Conservation (phyloP, 2,329 filamentous ascomycete species). For the Helicocarpus griseus region DNA sequence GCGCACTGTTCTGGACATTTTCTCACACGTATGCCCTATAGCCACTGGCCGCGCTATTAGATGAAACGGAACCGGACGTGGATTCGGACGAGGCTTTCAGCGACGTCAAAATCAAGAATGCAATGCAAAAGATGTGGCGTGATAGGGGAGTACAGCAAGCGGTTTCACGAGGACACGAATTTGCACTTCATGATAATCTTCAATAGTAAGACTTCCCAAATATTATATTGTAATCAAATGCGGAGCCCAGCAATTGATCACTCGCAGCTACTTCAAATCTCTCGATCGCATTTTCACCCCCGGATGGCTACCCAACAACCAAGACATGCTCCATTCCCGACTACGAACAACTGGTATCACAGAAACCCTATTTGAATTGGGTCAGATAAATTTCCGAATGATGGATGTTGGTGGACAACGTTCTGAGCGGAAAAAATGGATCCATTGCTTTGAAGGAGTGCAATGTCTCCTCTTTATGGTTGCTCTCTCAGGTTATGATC, state of each 20-base stretch:
- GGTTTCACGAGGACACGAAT: slow-evolving; percentile 92
- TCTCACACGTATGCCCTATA: slow-evolving; percentile 28
- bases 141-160: slow-evolving; percentile 76
- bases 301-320: slow-evolving; percentile 80
- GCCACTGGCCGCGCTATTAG: slow-evolving; percentile 69
- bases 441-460: slow-evolving; percentile 91
- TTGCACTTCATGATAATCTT: slow-evolving; percentile 89
- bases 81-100: slow-evolving; percentile 73
- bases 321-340: slow-evolving; percentile 85
- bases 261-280: slow-evolving; percentile 67
- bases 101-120: slow-evolving; percentile 49
- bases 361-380: slow-evolving; percentile 86
- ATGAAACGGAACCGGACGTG: slow-evolving; percentile 67
- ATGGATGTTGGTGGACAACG: slow-evolving; percentile 89
- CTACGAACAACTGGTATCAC: slow-evolving; percentile 91
- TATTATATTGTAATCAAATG: too few species aligned
- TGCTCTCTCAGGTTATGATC: slow-evolving; percentile 91
- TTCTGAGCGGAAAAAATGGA: slow-evolving; percentile 95
- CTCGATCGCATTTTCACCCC: slow-evolving; percentile 65
- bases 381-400: slow-evolving; percentile 90
- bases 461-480: slow-evolving; percentile 88
- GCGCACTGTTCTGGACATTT: neutral
- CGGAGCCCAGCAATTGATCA: too few species aligned
- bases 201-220: slow-evolving; percentile 64
- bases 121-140: slow-evolving; percentile 74